Evolutionary conservation across 306 rosid species (phyloP).

Genomic region (Cucumis cinereus): DNA sequence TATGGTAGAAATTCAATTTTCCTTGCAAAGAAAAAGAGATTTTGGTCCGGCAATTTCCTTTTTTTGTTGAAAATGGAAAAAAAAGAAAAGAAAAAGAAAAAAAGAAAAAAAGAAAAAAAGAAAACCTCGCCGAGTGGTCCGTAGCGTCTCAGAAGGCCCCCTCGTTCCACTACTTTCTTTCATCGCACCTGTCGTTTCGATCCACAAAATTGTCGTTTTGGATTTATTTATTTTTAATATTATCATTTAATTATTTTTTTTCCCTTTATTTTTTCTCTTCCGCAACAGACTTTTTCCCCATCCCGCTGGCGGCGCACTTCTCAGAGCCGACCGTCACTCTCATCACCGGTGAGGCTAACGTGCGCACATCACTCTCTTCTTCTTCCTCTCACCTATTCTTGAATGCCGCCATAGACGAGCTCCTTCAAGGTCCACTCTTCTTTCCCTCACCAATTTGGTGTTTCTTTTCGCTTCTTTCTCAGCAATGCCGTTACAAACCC

Average conservation of each 20-base stretch:
- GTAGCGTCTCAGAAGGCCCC: not conserved
- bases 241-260: not conserved
- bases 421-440: constrained; percentile 16
- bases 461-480: constrained; percentile 7
- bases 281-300: not conserved
- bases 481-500: constrained; percentile 23
- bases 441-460: not conserved
- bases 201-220: not conserved
- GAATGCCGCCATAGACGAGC: constrained; percentile 18
- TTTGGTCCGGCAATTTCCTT: not conserved
- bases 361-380: constrained; percentile 33
- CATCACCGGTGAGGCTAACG: constrained; percentile 26
- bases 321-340: constrained; percentile 19
- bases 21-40: not conserved
- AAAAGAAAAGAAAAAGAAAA: too few relatives aligned
- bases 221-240: not conserved
- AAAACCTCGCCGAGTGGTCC: not conserved
- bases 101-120: not conserved
- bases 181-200: not conserved
- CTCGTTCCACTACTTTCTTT: constrained; percentile 7
- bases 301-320: constrained; percentile 39
- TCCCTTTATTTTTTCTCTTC: not conserved
- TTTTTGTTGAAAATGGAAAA: not conserved
- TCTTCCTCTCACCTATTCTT: constrained; percentile 4
- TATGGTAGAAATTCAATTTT: too few relatives aligned